A percentile compares a stretch with the other conserved stretches of the same genome.
Conservation (phyloP, 805 yeast genomes). For the Zygoascus ofunaensis region DNA sequence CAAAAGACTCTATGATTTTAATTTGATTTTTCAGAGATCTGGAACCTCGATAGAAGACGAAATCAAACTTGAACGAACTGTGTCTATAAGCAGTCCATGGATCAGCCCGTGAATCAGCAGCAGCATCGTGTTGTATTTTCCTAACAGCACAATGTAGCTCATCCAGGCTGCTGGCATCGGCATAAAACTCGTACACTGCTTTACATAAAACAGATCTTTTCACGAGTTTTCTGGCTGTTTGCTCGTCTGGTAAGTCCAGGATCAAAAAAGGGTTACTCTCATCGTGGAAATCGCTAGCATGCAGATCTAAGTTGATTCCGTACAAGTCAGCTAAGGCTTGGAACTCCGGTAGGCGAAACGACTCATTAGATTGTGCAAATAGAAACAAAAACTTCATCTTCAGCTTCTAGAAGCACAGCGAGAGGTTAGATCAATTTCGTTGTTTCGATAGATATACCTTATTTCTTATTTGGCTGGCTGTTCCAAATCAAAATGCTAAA, state of each 20-base stretch:
- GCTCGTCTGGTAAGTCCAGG: constrained; percentile 57
- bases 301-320: constrained; percentile 42
- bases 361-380: constrained; percentile 75
- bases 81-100: constrained; percentile 32
- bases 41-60: constrained; percentile 69
- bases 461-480: too few relatives aligned
- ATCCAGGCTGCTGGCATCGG: constrained; percentile 48
- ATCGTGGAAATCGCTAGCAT: constrained; percentile 35
- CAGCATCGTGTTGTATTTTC: constrained; percentile 33
- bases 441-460: too few relatives aligned
- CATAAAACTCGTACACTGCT: constrained; percentile 82
- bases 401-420: too few relatives aligned
- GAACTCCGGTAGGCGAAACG: constrained; percentile 73
- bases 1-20: constrained; percentile 60
- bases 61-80: constrained; percentile 69
- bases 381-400: constrained; percentile 59
- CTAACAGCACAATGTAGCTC: constrained; percentile 41
- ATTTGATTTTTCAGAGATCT: constrained; percentile 43
- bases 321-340: constrained; percentile 70
- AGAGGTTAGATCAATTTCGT: too few relatives aligned
- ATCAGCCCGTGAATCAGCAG: constrained; percentile 6
- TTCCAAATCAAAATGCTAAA: too few relatives aligned
- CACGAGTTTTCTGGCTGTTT: constrained; percentile 55
- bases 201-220: constrained; percentile 59
- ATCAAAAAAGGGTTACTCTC: constrained; percentile 59